A percentile compares a stretch with the other conserved stretches of the same genome.
These are phyloP conservation scores for Diplotaxis tenuifolia DNA, from an alignment of 345 rosid species.

Conservation along the genomic window DNA sequence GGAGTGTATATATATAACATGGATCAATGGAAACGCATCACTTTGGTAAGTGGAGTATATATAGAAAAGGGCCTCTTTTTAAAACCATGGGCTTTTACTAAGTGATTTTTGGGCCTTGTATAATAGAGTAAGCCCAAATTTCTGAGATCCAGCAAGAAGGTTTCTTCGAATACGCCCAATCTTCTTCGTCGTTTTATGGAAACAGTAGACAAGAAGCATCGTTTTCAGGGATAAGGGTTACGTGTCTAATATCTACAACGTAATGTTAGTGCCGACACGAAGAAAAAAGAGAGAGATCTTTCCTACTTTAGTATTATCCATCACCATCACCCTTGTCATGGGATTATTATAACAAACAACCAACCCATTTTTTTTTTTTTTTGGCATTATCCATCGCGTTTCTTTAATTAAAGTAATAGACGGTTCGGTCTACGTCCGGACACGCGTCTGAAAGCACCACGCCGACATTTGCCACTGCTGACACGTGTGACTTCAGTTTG, in stretches of 20 bases:
- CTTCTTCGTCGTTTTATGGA: not conserved
- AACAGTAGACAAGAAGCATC: not conserved
- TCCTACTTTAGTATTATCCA: not conserved
- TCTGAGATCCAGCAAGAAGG: not conserved
- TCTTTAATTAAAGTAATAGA: not conserved
- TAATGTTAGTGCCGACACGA: slow-evolving; percentile 10
- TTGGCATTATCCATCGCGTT: not conserved
- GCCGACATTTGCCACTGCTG: not conserved
- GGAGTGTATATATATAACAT: not conserved
- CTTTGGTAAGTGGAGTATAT: not conserved
- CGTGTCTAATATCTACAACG: slow-evolving; percentile 7
- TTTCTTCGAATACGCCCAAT: slow-evolving; percentile 1
- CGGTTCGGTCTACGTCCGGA: not conserved
- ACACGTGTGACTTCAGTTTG: slow-evolving; percentile 2
- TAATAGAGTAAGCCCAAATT: not conserved
- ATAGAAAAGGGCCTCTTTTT: not conserved
- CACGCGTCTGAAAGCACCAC: slow-evolving; percentile 8
- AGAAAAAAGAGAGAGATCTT: slow-evolving; percentile 14
- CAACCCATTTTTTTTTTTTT: too few relatives aligned
- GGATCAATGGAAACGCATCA: not conserved
- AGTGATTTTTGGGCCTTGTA: not conserved
- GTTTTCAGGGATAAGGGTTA: not conserved
- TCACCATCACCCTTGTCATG: slow-evolving; percentile 21
- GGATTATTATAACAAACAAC: too few relatives aligned
- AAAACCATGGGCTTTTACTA: not conserved